Conservation (phyloP, 768 basidiomycete species). For the Calocera viscosa region DNA sequence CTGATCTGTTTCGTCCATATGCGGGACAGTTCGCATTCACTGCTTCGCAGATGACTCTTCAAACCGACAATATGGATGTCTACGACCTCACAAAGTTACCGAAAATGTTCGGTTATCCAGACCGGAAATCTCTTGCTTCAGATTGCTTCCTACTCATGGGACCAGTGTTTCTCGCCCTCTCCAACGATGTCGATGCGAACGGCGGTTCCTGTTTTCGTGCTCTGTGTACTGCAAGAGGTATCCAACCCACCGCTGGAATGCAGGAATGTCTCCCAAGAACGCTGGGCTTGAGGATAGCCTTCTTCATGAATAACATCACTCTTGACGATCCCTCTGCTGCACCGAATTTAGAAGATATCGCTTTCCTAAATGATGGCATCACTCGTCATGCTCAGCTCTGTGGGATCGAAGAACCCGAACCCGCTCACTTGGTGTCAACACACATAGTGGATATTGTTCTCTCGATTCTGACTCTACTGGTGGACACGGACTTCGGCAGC, state of each 20-base stretch:
- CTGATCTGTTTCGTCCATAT: conserved; percentile 63
- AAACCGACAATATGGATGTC: not conserved
- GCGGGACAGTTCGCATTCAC: conserved; percentile 51
- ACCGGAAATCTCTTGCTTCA: not conserved
- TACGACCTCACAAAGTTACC: not conserved
- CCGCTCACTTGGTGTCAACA: conserved; percentile 22
- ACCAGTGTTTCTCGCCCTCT: not conserved
- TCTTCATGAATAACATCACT: conserved; percentile 1
- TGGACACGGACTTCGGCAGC: conserved; percentile 50
- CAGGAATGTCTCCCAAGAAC: not conserved
- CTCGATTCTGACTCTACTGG: conserved; percentile 48
- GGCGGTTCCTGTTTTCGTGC: not conserved
- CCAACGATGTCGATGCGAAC: not conserved
- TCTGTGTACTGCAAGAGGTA: not conserved
- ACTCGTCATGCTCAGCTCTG: not conserved
- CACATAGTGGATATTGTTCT: conserved; percentile 47
- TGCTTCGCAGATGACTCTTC: not conserved
- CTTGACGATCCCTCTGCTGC: not conserved
- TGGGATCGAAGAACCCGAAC: not conserved
- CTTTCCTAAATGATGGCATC: not conserved
- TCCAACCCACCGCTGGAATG: not conserved
- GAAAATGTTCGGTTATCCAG: not conserved
- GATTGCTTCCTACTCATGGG: conserved; percentile 1
- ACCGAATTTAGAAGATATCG: not conserved
- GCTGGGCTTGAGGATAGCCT: not conserved